Base-by-base conservation (phyloP, 2,329 filamentous ascomycete species). In the Ceratocystis smalleyi region DNA sequence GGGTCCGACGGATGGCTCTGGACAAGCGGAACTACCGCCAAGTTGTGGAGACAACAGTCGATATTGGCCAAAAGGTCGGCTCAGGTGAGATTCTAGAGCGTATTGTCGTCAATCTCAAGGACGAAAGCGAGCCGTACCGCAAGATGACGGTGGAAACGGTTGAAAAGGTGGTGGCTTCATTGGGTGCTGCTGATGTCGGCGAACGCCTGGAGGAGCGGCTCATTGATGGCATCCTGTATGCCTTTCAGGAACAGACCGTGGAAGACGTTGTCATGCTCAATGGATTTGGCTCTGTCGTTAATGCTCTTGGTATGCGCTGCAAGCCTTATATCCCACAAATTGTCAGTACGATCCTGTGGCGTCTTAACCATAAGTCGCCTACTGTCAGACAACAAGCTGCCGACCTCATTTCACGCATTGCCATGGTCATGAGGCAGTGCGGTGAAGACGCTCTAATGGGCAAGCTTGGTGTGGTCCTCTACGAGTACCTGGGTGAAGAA, bases 71-170 rank as follows among this genome's bases (percentile, higher is more conserved):
- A 73, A 99, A 99, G 75, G 92, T 97, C n/a, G 94, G 94, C 51
- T 91, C 91, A 63, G 87, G 91, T 69, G 92, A 97, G 77, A 97
- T 99, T 66, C 80, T 97, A 3, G 90, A 96, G 74, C 82, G 91
- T 59, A 88, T 97, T 65, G 94, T 97, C 62, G 88, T 85, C 76
- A 96, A 99, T 72, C 82, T 99, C 69, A 99, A 99, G 75, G 94
- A 99, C 72, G 94, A 99, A 75, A 96, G 89, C 73, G 94, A 99
- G 73, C 87, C 92, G 0, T 99, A 99, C 75, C 86, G 94, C 61
- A 97, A 97, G 79, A 99, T 99, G 94, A 96, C 94, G 0, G 88
- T 99, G 43, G 94, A 99, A 78, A 97, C 94, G 0, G 85, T 97
- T 7, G 94, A 99, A 77, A 99, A 97, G 77, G 85, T 97, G 59